Conservation (phyloP, 257 asterid genomes). For the Solanum arcanum region DNA sequence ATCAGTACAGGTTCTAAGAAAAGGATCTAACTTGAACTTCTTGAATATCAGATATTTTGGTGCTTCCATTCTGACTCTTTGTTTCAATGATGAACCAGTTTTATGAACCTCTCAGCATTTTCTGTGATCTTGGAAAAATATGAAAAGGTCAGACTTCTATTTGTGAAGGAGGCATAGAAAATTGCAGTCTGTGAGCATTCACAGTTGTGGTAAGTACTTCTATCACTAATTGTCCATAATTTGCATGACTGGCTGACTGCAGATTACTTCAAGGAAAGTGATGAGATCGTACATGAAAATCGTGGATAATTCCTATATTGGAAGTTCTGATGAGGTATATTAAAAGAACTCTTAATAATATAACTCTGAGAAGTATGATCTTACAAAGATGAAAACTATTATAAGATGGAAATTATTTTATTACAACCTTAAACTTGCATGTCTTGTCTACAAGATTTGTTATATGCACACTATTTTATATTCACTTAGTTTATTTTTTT, state of each 20-base stretch:
- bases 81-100: constrained; percentile 18
- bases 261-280: constrained; percentile 40
- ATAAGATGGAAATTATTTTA: not conserved
- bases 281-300: constrained; percentile 36
- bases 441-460: not conserved
- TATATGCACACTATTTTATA: not conserved
- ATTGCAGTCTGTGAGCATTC: not conserved
- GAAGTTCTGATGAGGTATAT: constrained; percentile 51
- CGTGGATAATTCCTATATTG: constrained; percentile 42
- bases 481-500: not conserved
- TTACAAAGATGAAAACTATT: not conserved
- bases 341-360: not conserved
- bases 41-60: not conserved
- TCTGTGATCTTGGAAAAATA: constrained; percentile 55
- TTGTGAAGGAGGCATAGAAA: not conserved
- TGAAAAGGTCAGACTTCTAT: constrained; percentile 34
- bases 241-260: not conserved
- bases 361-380: not conserved
- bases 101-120: constrained; percentile 39
- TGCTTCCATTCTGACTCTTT: not conserved
- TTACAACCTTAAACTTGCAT: not conserved
- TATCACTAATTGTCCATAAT: not conserved
- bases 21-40: not conserved
- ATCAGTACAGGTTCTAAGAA: constrained; percentile 34
- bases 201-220: not conserved